Percentiles rank a stretch among this genome's conserved stretches.
Conservation (phyloP, 352 stramenopile genomes). For the Pythium monospermum region DNA sequence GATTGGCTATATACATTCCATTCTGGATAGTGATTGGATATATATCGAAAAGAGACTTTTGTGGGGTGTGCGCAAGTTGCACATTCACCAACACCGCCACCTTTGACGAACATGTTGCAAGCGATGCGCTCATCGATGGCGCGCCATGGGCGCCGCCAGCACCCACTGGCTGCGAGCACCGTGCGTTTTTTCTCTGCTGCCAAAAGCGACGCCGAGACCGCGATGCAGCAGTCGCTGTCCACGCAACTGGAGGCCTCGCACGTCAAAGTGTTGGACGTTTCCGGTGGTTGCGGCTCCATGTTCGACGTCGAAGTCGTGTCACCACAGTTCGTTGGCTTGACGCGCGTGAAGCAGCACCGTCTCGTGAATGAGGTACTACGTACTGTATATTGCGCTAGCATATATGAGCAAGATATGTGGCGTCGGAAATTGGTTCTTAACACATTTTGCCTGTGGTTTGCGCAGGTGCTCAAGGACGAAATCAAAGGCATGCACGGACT, state of each 20-base stretch:
- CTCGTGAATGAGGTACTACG: constrained; percentile 85
- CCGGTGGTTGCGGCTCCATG: constrained; percentile 85
- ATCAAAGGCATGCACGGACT: constrained; percentile 86
- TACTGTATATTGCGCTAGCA: too few relatives aligned
- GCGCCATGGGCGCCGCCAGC: neutral
- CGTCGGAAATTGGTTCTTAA: too few relatives aligned
- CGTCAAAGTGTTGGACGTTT: constrained; percentile 85
- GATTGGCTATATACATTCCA: too few relatives aligned
- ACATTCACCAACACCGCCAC: too few relatives aligned
- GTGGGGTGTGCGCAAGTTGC: too few relatives aligned
- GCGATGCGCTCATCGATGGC: constrained; percentile 1
- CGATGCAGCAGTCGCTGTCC: constrained; percentile 64
- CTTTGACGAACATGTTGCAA: neutral
- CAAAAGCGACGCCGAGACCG: constrained; percentile 46
- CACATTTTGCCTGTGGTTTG: too few relatives aligned
- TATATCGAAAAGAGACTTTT: too few relatives aligned
- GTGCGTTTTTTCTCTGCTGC: constrained; percentile 12
- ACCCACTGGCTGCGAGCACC: too few relatives aligned
- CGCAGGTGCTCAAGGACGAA: constrained; percentile 73
- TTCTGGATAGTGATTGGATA: too few relatives aligned
- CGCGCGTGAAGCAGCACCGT: constrained; percentile 84
- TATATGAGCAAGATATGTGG: too few relatives aligned
- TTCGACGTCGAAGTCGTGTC: constrained; percentile 86
- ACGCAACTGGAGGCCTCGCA: constrained; percentile 60
- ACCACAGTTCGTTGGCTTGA: constrained; percentile 67